Conservation (phyloP, 2,329 filamentous ascomycete species). For the Aspergillus flavus region DNA sequence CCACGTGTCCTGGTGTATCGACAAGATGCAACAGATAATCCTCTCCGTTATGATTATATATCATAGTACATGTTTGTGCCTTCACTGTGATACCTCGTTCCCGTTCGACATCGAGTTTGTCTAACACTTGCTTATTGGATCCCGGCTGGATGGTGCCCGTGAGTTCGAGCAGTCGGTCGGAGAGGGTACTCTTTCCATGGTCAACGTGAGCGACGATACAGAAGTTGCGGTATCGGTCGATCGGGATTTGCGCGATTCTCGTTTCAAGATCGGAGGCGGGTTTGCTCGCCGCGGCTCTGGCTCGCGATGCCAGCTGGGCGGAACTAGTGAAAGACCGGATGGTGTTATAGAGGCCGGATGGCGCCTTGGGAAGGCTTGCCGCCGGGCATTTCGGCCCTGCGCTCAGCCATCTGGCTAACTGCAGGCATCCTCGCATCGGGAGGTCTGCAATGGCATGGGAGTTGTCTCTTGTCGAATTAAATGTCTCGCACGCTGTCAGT, state of each 20-base stretch:
- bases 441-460: constrained; percentile 39
- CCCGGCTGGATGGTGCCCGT: constrained; percentile 90
- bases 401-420: constrained; percentile 50
- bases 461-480: constrained; percentile 2
- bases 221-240: constrained; percentile 76
- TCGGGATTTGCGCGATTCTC: constrained; percentile 55
- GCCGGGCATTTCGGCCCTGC: constrained; percentile 39
- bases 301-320: constrained; percentile 20
- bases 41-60: constrained; percentile 80
- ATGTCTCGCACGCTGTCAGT: constrained; percentile 3
- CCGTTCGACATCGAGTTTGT: constrained; percentile 95
- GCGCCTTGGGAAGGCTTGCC: constrained; percentile 33
- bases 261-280: constrained; percentile 57
- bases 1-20: constrained; percentile 95
- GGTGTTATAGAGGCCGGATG: constrained; percentile 26
- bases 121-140: constrained; percentile 90
- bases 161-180: constrained; percentile 86
- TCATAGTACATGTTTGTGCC: constrained; percentile 97
- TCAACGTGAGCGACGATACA: constrained; percentile 99
- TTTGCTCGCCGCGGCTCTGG: constrained; percentile 26
- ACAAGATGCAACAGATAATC: constrained; percentile 95
- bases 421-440: constrained; percentile 52
- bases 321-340: constrained; percentile 37
- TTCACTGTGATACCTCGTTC: constrained; percentile 98
- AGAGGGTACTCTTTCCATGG: constrained; percentile 96